Conservation (phyloP, 1,284 basidiomycete genomes). For the Mycosarcoma mackinlayi region DNA sequence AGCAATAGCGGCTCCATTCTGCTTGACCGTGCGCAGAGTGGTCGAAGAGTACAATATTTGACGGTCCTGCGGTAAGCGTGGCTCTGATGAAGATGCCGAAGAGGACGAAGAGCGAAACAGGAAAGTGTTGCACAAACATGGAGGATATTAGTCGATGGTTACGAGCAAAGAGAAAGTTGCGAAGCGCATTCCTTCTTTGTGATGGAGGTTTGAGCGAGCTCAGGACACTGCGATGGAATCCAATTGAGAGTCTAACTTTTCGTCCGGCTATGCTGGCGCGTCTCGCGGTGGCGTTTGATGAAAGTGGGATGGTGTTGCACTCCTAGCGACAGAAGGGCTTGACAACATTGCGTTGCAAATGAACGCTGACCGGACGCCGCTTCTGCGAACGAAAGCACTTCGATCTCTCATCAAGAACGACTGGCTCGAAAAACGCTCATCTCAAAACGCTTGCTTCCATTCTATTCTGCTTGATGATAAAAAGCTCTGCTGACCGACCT, state of each 20-base stretch:
- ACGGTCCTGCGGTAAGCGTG: neutral
- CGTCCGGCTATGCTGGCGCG: too few species aligned
- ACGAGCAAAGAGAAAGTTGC: too few species aligned
- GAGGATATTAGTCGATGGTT: too few species aligned
- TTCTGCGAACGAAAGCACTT: too few species aligned
- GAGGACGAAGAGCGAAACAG: neutral
- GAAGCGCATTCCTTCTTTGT: too few species aligned
- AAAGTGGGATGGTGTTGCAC: slow-evolving; percentile 3
- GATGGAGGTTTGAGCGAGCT: too few species aligned
- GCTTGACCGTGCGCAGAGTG: slow-evolving; percentile 14
- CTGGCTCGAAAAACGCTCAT: neutral
- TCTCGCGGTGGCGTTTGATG: neutral
- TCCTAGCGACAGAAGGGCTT: neutral
- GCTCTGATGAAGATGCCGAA: slow-evolving; percentile 3
- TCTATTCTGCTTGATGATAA: too few species aligned
- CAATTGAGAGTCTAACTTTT: too few species aligned
- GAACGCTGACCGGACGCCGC: too few species aligned
- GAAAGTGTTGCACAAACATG: neutral
- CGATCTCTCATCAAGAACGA: too few species aligned
- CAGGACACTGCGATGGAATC: too few species aligned
- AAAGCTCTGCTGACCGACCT: neutral
- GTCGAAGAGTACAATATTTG: slow-evolving; percentile 10
- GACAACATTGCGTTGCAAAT: neutral
- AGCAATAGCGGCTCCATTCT: slow-evolving; percentile 22
- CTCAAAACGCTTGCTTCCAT: too few species aligned